Percentiles rank a stretch among this genome's conserved stretches.
phyloP scores from a whole-genome alignment of 495 filamentous ascomycete genomes.

The Lophiotrema nucula region DNA sequence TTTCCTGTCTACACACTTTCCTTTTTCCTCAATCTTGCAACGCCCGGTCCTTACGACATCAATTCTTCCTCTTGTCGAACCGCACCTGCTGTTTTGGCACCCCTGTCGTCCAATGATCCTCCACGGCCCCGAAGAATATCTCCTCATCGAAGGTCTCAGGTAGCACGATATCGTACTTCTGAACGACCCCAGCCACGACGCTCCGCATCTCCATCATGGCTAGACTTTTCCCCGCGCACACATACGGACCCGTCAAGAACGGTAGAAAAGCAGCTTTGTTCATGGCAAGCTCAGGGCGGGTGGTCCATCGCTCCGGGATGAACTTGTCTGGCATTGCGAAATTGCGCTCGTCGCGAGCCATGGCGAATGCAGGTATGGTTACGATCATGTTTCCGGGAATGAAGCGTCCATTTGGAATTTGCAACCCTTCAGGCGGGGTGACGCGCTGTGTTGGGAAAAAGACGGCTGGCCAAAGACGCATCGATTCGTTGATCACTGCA shows the following conservation, averaged over 20 bases:
- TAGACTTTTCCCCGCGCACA: not conserved
- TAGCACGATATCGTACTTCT: not conserved
- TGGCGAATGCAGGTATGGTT: not conserved
- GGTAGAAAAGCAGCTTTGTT: not conserved
- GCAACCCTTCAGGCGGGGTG: not conserved
- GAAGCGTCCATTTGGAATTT: constrained; percentile 2
- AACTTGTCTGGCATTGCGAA: not conserved
- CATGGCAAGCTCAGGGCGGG: not conserved
- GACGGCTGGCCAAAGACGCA: constrained; percentile 4
- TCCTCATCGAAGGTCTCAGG: not conserved
- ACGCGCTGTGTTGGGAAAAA: not conserved
- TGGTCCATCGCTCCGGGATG: not conserved
- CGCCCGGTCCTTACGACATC: too few relatives aligned
- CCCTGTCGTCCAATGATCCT: not conserved
- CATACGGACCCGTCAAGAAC: not conserved
- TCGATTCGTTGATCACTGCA: constrained; percentile 7
- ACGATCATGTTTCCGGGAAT: constrained; percentile 3
- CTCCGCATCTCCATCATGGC: not conserved
- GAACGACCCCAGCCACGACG: not conserved
- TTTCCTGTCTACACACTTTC: too few relatives aligned
- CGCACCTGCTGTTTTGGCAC: not conserved
- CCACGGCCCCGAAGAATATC: not conserved
- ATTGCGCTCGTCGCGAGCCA: not conserved
- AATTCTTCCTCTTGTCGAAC: not conserved
- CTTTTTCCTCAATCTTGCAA: too few relatives aligned